Conservation (phyloP, 371 early-diverging fungal species). For the Gilbertella persicaria region DNA sequence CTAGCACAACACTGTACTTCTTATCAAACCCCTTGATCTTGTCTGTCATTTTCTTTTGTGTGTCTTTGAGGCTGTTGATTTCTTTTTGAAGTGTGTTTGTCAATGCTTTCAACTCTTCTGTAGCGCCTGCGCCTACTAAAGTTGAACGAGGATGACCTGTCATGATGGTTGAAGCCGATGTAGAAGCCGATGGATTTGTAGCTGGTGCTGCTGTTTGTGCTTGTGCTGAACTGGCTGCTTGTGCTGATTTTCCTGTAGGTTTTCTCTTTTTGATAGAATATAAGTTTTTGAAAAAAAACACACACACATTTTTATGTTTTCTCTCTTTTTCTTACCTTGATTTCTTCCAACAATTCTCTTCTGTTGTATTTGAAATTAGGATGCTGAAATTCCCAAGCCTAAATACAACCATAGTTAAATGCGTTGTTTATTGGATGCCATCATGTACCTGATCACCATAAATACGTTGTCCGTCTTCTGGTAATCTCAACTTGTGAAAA, state of each 20-base stretch:
- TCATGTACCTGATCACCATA: constrained; percentile 76
- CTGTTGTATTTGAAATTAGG: constrained; percentile 69
- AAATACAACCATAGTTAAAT: neutral
- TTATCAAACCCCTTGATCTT: constrained; percentile 21
- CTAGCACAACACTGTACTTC: constrained; percentile 21
- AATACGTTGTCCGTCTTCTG: constrained; percentile 56
- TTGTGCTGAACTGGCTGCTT: constrained; percentile 8
- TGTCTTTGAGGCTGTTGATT: constrained; percentile 40
- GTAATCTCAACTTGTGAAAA: constrained; percentile 80
- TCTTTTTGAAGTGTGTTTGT: constrained; percentile 46
- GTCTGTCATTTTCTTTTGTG: constrained; percentile 34
- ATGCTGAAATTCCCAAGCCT: constrained; percentile 81
- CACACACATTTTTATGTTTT: neutral
- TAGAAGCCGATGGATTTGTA: neutral
- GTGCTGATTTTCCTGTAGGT: constrained; percentile 31
- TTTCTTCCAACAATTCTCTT: constrained; percentile 62
- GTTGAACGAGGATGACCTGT: too few species aligned
- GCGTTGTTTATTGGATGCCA: neutral
- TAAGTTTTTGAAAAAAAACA: neutral
- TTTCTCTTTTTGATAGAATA: constrained; percentile 24
- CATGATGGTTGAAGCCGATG: too few species aligned
- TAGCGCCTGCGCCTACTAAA: neutral
- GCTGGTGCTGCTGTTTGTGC: neutral
- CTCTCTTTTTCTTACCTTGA: constrained; percentile 41
- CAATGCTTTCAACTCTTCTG: constrained; percentile 24